A percentile compares a stretch with the other conserved stretches of the same genome.
phyloP scores from a whole-genome alignment of 768 basidiomycete genomes.

The Termitomyces eurrhizus region DNA sequence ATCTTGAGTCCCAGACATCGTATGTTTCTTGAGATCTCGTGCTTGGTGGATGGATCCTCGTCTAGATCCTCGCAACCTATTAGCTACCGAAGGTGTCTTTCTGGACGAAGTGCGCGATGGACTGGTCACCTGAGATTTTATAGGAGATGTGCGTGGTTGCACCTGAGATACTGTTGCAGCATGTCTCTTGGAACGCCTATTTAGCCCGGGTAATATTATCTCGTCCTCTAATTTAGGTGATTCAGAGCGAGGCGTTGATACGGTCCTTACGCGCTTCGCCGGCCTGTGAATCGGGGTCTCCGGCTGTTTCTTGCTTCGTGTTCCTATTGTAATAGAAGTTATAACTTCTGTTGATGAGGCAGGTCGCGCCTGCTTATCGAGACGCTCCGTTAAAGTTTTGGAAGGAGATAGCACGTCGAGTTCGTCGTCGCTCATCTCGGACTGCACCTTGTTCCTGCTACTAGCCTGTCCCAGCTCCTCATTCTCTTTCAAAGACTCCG shows the following conservation, averaged over 20 bases:
- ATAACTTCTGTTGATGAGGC: background rate
- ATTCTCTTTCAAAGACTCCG: slow-evolving; percentile 8
- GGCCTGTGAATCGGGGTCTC: slow-evolving; percentile 3
- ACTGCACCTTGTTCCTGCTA: background rate
- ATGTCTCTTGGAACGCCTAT: background rate
- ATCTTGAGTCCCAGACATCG: background rate
- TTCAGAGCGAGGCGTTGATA: background rate
- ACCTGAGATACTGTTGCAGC: background rate
- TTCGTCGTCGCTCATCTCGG: slow-evolving; percentile 19
- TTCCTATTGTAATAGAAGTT: background rate
- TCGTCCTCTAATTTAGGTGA: background rate
- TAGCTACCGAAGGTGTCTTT: slow-evolving; percentile 3
- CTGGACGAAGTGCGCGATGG: slow-evolving; percentile 3
- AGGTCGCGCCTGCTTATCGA: background rate
- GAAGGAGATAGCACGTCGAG: slow-evolving; percentile 20
- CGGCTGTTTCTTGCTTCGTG: slow-evolving; percentile 1
- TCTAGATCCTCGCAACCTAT: background rate
- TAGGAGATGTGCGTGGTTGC: background rate
- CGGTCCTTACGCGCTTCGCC: background rate
- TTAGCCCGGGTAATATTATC: background rate
- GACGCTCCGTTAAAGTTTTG: background rate
- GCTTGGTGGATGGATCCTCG: background rate
- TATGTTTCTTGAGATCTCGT: background rate
- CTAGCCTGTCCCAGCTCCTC: background rate
- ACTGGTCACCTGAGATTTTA: background rate